phyloP scores from a whole-genome alignment of 495 filamentous ascomycete species.

The Cladorrhinum samala region DNA sequence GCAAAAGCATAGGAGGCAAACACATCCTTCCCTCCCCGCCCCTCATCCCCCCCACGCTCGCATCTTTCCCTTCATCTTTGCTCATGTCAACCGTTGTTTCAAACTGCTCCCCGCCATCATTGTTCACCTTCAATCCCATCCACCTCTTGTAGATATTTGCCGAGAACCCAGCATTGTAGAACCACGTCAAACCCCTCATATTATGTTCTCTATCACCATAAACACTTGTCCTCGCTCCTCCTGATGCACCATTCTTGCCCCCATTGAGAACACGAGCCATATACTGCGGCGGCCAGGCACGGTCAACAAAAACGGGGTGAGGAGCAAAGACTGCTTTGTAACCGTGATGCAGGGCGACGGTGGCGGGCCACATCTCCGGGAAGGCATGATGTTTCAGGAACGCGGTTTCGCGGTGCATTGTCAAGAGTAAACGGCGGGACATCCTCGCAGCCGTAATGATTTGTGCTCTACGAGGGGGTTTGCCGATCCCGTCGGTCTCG shows the following conservation, averaged over 20 bases:
- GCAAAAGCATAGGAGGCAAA: constrained; percentile 82
- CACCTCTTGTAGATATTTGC: constrained; percentile 79
- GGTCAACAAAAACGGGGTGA: constrained; percentile 86
- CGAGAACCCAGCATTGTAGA: constrained; percentile 84
- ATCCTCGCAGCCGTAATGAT: constrained; percentile 84
- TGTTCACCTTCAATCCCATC: constrained; percentile 78
- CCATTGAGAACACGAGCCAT: constrained; percentile 80
- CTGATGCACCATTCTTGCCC: constrained; percentile 71
- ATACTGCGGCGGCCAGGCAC: constrained; percentile 76
- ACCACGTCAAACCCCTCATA: constrained; percentile 84
- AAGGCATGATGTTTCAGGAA: constrained; percentile 82
- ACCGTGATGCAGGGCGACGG: constrained; percentile 82
- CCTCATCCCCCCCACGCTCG: constrained; percentile 41
- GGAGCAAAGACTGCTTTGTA: constrained; percentile 92
- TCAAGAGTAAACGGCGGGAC: constrained; percentile 69
- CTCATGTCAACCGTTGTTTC: constrained; percentile 54
- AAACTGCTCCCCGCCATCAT: constrained; percentile 78
- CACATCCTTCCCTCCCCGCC: constrained; percentile 82
- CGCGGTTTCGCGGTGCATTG: constrained; percentile 86
- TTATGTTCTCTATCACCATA: constrained; percentile 89
- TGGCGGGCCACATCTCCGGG: constrained; percentile 93
- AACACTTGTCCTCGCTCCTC: constrained; percentile 63
- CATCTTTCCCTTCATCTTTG: constrained; percentile 43
- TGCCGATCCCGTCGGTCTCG: constrained; percentile 41
- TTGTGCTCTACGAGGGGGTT: constrained; percentile 75